Evolutionary conservation across 768 basidiomycete genomes (phyloP).

Genomic region (Infundibulicybe gibba): DNA sequence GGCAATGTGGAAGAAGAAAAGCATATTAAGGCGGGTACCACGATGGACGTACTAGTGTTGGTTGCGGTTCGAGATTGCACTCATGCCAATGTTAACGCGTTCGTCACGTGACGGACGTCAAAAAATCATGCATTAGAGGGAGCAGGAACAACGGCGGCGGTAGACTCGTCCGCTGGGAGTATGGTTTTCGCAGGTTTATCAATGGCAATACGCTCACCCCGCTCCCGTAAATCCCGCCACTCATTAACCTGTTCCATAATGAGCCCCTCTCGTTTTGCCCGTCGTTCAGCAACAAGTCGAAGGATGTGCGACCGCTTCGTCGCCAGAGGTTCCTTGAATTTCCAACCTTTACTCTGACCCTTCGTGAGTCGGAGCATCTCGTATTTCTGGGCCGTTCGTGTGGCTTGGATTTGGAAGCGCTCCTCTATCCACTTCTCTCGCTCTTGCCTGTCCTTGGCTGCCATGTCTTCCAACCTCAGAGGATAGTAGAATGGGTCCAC

Average conservation of each 20-base stretch:
- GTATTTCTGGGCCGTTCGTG: constrained; percentile 29
- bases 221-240: constrained; percentile 30
- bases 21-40: no score
- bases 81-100: not conserved
- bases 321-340: constrained; percentile 35
- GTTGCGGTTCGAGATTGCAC: no score
- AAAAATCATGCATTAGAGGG: constrained; percentile 1
- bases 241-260: constrained; percentile 29
- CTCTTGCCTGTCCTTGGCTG: constrained; percentile 43
- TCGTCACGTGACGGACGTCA: constrained; percentile 5
- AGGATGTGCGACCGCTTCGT: constrained; percentile 45
- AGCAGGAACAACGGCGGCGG: not conserved
- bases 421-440: constrained; percentile 63
- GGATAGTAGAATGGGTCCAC: constrained; percentile 95
- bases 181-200: constrained; percentile 3
- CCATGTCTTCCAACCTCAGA: constrained; percentile 75
- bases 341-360: constrained; percentile 37
- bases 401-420: constrained; percentile 47
- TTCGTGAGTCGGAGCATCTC: constrained; percentile 35
- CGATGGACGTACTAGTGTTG: no score
- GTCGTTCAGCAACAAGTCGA: constrained; percentile 37
- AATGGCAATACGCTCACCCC: constrained; percentile 21
- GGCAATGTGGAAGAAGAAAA: not conserved
- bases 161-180: not conserved
- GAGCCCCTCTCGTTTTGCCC: constrained; percentile 34